Conservation (phyloP, 768 basidiomycete species). For the Daedaleopsis sinensis region DNA sequence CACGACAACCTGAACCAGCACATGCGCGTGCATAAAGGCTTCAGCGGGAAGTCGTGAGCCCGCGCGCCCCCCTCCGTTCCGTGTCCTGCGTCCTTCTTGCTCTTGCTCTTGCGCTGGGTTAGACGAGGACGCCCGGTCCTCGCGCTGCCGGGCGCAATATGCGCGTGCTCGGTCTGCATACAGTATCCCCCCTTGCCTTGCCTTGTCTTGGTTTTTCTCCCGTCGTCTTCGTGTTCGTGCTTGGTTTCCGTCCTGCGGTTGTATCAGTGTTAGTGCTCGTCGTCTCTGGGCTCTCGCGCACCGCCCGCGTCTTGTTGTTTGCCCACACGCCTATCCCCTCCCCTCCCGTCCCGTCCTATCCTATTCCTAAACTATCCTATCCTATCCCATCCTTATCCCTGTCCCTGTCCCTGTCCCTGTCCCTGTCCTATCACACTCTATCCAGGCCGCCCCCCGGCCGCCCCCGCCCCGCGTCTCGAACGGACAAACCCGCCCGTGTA, state of each 20-base stretch:
- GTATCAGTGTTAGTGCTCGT: not conserved
- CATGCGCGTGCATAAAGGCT: conserved; percentile 71
- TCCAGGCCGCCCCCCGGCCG: not conserved
- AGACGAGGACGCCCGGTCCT: not conserved
- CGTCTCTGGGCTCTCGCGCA: not conserved
- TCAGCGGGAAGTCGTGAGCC: conserved; percentile 16
- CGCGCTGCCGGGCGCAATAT: not conserved
- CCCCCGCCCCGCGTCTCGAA: too few species aligned
- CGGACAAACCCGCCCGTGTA: not conserved
- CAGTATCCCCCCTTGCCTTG: not conserved
- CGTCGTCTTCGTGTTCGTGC: too few species aligned
- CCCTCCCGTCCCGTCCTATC: not conserved
- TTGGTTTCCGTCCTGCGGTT: not conserved
- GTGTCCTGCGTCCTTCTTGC: not conserved
- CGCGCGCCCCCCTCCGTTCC: conserved; percentile 1
- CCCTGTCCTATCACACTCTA: not conserved
- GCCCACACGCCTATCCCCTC: not conserved
- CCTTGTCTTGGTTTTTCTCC: conserved; percentile 9
- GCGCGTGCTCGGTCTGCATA: not conserved
- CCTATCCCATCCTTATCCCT: not conserved
- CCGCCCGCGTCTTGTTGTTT: not conserved
- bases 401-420: not conserved
- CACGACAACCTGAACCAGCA: conserved; percentile 91
- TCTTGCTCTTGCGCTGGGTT: not conserved
- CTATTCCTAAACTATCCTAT: not conserved